Percentiles rank a stretch among this genome's conserved stretches.
phyloP scores from a whole-genome alignment of 768 basidiomycete genomes.

The Amanita muscaria region DNA sequence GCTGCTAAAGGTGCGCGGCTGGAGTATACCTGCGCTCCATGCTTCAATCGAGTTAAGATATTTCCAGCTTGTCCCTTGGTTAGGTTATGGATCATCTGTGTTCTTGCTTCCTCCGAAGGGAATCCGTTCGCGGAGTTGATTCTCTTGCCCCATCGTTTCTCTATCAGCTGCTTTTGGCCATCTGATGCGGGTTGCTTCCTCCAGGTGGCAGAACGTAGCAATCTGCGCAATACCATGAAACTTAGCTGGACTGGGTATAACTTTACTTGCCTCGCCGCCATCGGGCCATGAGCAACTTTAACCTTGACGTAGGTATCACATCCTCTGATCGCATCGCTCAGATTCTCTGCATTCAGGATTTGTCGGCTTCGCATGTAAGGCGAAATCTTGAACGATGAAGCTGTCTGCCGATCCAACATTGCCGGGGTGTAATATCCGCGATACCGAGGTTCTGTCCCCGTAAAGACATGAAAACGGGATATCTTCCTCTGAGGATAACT shows the following conservation, averaged over 20 bases:
- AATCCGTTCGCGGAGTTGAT: slow-evolving; percentile 15
- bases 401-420: slow-evolving; percentile 35
- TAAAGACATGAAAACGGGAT: not conserved
- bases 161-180: slow-evolving; percentile 47
- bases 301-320: slow-evolving; percentile 58
- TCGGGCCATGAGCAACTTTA: slow-evolving; percentile 44
- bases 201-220: slow-evolving; percentile 62
- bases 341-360: slow-evolving; percentile 44
- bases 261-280: slow-evolving; percentile 37
- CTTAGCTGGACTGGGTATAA: not conserved
- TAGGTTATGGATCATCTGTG: slow-evolving; percentile 32
- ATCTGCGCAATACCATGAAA: slow-evolving; percentile 25
- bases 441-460: slow-evolving; percentile 29
- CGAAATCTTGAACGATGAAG: slow-evolving; percentile 35
- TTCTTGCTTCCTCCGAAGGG: slow-evolving; percentile 13
- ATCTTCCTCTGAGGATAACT: not conserved
- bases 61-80: slow-evolving; percentile 77
- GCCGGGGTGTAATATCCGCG: slow-evolving; percentile 48
- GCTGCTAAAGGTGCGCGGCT: not conserved
- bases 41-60: slow-evolving; percentile 67
- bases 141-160: slow-evolving; percentile 36
- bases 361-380: slow-evolving; percentile 46
- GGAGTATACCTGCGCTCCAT: slow-evolving; percentile 57
- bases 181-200: slow-evolving; percentile 51
- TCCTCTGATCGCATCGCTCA: slow-evolving; percentile 54